phyloP scores from a whole-genome alignment of 2,329 filamentous ascomycete genomes.

The Fusarium redolens region DNA sequence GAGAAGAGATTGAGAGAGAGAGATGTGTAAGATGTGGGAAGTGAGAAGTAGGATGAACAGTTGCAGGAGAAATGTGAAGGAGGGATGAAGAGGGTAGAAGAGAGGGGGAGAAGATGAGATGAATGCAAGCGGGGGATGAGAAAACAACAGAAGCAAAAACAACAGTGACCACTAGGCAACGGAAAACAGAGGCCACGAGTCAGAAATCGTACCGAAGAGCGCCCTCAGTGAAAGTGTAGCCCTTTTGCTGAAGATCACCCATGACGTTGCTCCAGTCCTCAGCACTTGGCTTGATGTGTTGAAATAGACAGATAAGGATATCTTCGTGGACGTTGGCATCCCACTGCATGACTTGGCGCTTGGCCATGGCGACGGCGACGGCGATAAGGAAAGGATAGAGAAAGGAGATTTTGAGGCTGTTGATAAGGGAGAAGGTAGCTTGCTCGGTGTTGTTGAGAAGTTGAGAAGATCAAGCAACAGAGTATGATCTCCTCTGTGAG shows the following conservation, averaged over 20 bases:
- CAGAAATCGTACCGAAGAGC: slow-evolving; percentile 54
- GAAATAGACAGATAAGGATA: slow-evolving; percentile 56
- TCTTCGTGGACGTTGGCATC: slow-evolving; percentile 56
- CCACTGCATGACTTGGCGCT: slow-evolving; percentile 54
- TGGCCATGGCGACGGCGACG: slow-evolving; percentile 38
- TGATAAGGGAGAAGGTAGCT: neutral
- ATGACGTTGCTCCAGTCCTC: slow-evolving; percentile 53
- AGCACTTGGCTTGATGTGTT: slow-evolving; percentile 48
- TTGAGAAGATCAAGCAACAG: neutral
- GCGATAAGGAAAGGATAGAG: neutral
- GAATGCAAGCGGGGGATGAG: neutral
- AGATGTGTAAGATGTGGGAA: neutral
- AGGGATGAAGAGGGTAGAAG: neutral
- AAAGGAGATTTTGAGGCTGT: neutral
- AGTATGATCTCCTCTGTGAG: neutral
- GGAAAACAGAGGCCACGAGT: slow-evolving; percentile 3
- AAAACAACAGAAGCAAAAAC: neutral
- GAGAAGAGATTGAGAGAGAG: neutral
- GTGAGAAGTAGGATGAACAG: neutral
- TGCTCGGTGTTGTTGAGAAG: neutral
- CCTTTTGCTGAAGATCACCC: slow-evolving; percentile 50
- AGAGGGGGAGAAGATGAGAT: neutral
- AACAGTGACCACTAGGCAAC: neutral
- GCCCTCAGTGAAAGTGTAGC: slow-evolving; percentile 54
- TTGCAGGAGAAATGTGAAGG: neutral